phyloP scores from a whole-genome alignment of 805 yeast genomes.

The Pichia scutulata region DNA sequence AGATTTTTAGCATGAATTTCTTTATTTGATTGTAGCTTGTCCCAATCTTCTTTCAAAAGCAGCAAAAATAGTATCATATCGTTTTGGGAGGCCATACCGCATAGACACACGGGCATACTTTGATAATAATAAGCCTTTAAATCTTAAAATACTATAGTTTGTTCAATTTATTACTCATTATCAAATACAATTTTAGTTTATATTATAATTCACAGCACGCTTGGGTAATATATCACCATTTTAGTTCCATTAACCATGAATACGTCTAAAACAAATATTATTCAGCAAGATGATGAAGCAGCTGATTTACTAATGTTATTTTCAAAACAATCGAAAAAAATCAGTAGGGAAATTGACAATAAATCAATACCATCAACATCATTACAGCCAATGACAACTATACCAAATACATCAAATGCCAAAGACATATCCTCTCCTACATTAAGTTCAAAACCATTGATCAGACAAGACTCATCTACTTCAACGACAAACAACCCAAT shows the following conservation, averaged over 20 bases:
- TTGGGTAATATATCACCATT: neutral
- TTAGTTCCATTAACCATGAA: neutral
- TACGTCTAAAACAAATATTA: neutral
- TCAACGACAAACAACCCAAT: neutral
- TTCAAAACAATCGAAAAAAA: constrained; percentile 25
- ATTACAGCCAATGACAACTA: neutral
- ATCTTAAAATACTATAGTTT: no score
- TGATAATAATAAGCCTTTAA: neutral
- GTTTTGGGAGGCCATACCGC: neutral
- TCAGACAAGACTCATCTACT: neutral
- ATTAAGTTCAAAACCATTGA: neutral
- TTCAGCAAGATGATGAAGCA: constrained; percentile 29
- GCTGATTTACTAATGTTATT: constrained; percentile 34
- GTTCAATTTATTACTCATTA: neutral
- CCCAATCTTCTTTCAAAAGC: neutral
- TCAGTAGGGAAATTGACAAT: neutral
- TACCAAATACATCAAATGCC: neutral
- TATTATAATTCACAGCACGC: neutral
- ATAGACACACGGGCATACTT: neutral
- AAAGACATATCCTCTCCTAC: neutral
- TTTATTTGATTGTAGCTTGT: neutral
- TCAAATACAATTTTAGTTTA: no score
- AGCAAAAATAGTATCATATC: neutral
- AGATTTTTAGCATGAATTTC: no score
- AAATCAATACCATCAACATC: neutral